These are phyloP conservation scores for Citrullus mucosospermus DNA, from an alignment of 306 rosid genomes.

Conservation along the genomic window DNA sequence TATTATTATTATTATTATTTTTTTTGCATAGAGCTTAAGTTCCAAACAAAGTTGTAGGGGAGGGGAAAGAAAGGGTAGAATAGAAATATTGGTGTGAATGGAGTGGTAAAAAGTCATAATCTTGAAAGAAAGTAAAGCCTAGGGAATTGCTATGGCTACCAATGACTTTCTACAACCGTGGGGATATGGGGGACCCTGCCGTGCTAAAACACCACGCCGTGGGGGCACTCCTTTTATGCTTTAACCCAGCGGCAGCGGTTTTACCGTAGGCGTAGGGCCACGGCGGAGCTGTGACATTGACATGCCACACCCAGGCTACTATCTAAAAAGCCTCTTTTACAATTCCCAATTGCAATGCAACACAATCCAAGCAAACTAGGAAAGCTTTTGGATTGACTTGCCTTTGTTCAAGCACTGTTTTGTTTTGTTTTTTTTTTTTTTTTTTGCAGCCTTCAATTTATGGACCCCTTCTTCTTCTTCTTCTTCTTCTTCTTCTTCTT, in stretches of 20 bases:
- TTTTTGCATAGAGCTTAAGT: no score
- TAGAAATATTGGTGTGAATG: no score
- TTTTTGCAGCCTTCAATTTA: neutral
- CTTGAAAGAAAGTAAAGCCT: neutral
- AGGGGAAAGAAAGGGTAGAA: no score
- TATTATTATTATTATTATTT: no score
- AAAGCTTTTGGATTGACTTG: neutral
- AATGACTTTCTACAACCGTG: neutral
- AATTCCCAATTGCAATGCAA: neutral
- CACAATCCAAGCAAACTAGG: neutral
- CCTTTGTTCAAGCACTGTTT: neutral
- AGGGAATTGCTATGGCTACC: neutral
- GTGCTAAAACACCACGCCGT: neutral
- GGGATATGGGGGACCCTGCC: neutral
- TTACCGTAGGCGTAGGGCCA: neutral
- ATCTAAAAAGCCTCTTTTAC: conserved; percentile 3
- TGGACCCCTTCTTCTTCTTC: neutral
- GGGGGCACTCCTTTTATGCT: neutral
- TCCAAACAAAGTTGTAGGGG: no score
- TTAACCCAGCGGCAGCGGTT: neutral
- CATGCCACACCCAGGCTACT: neutral
- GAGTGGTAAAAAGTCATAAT: neutral
- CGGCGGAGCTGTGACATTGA: neutral
- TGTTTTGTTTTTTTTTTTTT: neutral
- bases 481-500: neutral